Evolutionary conservation across 2,329 filamentous ascomycete species (phyloP), one percentile per base, ranked within the genome.

Genomic region (Neofusicoccum sp.): DNA sequence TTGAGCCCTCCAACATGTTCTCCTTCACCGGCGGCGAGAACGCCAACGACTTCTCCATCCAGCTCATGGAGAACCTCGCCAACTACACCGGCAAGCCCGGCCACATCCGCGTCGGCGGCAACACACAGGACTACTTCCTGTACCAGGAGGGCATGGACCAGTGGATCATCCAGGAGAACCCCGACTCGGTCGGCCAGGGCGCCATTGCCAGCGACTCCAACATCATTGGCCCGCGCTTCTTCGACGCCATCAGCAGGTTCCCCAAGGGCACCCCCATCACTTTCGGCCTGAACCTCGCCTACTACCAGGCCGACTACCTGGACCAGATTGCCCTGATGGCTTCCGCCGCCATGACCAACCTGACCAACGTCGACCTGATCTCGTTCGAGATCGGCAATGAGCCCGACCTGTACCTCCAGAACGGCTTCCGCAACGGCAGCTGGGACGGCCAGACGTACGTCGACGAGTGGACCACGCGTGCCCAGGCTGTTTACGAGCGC

Each of bases 1-100:
- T 82, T 63, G 80, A 83, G 70, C 76, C 80, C 28, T 81, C 79
- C 20, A 82, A 82, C 63, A 72, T 83, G 6, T 82, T 79, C 69
- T 79, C 79, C 54, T 83, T 80, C 67, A 80, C 78, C 11, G 80
- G 80, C 60, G 68, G 67, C 34, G 72, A 71, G 20, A 61, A 69
- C 5, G 64, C 77, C 16, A 83, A 83, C 65, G 45, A 69, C 8
- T 67, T 82, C 31, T 78, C 79, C 14, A 66, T 79, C n/a, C 79
- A 80, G 63, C 71, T 82, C 30, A 68, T 83, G 12, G 71, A 77
- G 63, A 82, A 81, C 67, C 73, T 83, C 41, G 76, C 76, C 53
- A 76, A 76, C 65, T 81, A 81, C 65, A 74, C 79, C 1, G 80
- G 80, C 51, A 74, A 75, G 34, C 79, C 80, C 7, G 75, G 79